Evolutionary conservation across 768 basidiomycete species (phyloP), one percentile per base, ranked within the genome.

Genomic region (Podaxis mareebaensis): DNA sequence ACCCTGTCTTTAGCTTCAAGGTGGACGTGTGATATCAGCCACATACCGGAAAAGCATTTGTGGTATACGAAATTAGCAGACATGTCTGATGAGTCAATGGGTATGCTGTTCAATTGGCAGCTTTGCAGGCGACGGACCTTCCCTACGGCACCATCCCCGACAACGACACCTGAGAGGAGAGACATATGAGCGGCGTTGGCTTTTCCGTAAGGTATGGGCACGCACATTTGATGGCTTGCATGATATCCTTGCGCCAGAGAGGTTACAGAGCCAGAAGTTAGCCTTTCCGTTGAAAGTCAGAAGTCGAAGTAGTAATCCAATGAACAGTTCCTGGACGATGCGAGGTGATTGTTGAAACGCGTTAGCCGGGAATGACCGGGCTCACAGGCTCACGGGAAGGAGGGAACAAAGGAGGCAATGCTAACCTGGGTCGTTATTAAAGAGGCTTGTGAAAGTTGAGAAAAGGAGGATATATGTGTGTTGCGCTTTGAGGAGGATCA

Each of bases 31-130:
- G 63, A 60, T 48, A 63, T 44, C 28, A 61, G 58, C 49, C 38
- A 81, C 92, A 76, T 78, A 94, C 92, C 64, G 94, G 94, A 77
- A 96, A 96, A 46, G 96, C 93, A 79, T 96, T 96, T 68, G 97
- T 99, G 68, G 97, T 99, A 81, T 99, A 99, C 58, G 96, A 99
- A 74, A 99, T 99, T 71, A 99, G 85, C 64, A 99, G 88, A 78
- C 97, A 99, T 60, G 97, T 99, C 97, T 99, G 71, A 30, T 36
- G 54, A 63, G 44, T 62, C 67, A 67, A 73, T 73, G 66, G 68
- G 63, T 48, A 36, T 55, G 39, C 42, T 54, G 36, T 53, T 48
- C 55, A 49, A 51, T 53, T 57, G 63, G 8, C 64, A 39, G 53
- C 42, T 48, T 54, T 42, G 56, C 61, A 57, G 57, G 61, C 63